Evolutionary conservation across 305 asterid genomes (phyloP), one percentile per base, ranked within the genome.

Genomic region (Galium porrigens): DNA sequence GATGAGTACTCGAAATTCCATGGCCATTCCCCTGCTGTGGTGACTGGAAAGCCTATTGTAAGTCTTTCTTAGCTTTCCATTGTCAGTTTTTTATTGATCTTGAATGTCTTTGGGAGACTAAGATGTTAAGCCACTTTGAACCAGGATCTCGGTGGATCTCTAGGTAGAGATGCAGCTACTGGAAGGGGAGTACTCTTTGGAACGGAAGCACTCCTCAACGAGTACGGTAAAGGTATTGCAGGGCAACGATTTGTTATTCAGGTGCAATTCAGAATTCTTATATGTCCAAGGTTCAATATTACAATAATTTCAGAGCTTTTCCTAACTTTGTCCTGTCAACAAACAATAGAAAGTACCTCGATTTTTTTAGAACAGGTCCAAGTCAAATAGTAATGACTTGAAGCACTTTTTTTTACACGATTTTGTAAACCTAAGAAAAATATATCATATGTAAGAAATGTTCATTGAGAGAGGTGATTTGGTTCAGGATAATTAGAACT

Each of bases 1-100:
- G 96, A 89, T 18, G 96, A 89, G 78, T 89, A 89, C 83, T 89
- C 96, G 1, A 89, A 89, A 68, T 89, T 89, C 58, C 96, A 89
- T 68, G 96, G 96, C 25, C 67, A 89, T 71, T 89, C 96, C 5
- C 95, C 95, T n/a, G 96, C 96, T 3, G 89, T 87, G 0, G 96
- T 89, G 56, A 89, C 96, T 0, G 95, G 96, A 54, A 89, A 89
- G 76, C 96, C 96, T 37, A 79, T 78, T 64, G 96, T 88, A 75
- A 84, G 88, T 68, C 52, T 14, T n/a, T 70, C 52, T 22, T 17
- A 44, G n/a, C 17, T 0, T 3, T 5, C 36, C 51, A 5, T 22
- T 22, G 10, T 9, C 22, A 8, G 8, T 61, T 20, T 29, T 20
- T 0, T 4, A 11, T 46, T 8, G 49, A 6, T 68, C 34, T 48